Evolutionary conservation across 306 rosid species (phyloP).

Genomic region (Fagus sylvatica): DNA sequence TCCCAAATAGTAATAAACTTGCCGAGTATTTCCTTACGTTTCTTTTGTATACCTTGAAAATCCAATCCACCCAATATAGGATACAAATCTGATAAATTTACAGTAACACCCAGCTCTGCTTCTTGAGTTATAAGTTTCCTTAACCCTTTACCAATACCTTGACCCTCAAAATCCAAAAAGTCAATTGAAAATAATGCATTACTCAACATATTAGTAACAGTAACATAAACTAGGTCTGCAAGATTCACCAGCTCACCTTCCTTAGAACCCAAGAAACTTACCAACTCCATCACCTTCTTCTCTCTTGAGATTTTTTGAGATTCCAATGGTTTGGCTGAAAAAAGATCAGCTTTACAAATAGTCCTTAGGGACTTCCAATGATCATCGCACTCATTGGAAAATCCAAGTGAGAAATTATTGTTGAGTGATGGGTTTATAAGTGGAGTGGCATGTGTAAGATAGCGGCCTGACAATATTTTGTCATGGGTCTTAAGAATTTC

Average conservation of each 20-base stretch:
- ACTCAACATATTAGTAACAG: not conserved
- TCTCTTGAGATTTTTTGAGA: slow-evolving; percentile 3
- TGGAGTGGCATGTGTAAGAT: not conserved
- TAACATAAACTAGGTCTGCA: not conserved
- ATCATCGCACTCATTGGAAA: slow-evolving; percentile 3
- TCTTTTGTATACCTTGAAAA: not conserved
- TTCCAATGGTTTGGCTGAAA: too few species aligned
- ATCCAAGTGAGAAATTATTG: not conserved
- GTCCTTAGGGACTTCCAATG: not conserved
- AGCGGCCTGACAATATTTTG: slow-evolving; percentile 1
- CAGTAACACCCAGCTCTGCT: not conserved
- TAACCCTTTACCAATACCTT: not conserved
- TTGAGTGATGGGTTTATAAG: not conserved
- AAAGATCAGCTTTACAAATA: too few species aligned
- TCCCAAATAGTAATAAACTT: not conserved
- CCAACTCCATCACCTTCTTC: slow-evolving; percentile 1
- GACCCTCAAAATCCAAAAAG: slow-evolving; percentile 2
- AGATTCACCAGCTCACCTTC: not conserved
- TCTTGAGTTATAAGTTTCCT: not conserved
- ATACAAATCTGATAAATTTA: not conserved
- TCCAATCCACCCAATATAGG: not conserved
- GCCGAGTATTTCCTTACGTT: not conserved
- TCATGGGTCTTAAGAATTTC: slow-evolving; percentile 24
- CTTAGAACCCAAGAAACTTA: not conserved
- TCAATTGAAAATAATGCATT: slow-evolving; percentile 13